Base-by-base conservation (phyloP, 2,329 filamentous ascomycete species). In the Penicillium glabrum region DNA sequence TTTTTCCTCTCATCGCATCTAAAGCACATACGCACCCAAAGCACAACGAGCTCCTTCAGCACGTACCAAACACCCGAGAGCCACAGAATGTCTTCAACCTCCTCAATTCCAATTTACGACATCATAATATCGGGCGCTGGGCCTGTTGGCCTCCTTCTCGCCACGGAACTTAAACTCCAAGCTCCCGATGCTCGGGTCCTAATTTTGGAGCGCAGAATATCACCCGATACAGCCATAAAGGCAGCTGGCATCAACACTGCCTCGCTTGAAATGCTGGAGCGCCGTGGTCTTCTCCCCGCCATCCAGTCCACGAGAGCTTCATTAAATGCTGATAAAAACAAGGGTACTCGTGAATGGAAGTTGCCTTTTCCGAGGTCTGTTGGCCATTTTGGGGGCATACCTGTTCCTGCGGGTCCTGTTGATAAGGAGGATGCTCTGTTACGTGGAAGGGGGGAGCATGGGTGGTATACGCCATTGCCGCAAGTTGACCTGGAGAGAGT, bases 191-290 rank as follows among this genome's bases (percentile, higher is more conserved):
- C 63, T 11, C 74, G 71, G 1, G 75, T 78, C 19, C 63, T 77
- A 2, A 69, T 79, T 3, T 63, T 78, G 4, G 76, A 79, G 58
- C 35, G 33, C 44, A 46, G 35, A n/a, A 16, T 21, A 11, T 33
- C 50, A 37, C 37, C 27, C 61, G 57, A 67, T 8, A 67, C 70
- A 7, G 58, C 66, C 19, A 73, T 66, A 64, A 77, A 77, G 51
- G 53, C 27, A 24, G 46, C 53, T 1, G 74, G 72, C 29, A 54
- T 77, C 16, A 75, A 73, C 55, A 71, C 68, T 1, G 57, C 63
- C 3, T 72, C 74, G 1, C 46, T 72, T 19, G 76, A 78, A 54
- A 60, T 66, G 5, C 65, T 79, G 24, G 68, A 77, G 51, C 73
- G 76, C 1, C 73, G 76, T 8, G 76, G 74, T 2, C 60, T 79